Percentiles rank a stretch among this genome's conserved stretches.
Conservation (phyloP, 2,329 filamentous ascomycete genomes). For the Exophiala aquamarina region DNA sequence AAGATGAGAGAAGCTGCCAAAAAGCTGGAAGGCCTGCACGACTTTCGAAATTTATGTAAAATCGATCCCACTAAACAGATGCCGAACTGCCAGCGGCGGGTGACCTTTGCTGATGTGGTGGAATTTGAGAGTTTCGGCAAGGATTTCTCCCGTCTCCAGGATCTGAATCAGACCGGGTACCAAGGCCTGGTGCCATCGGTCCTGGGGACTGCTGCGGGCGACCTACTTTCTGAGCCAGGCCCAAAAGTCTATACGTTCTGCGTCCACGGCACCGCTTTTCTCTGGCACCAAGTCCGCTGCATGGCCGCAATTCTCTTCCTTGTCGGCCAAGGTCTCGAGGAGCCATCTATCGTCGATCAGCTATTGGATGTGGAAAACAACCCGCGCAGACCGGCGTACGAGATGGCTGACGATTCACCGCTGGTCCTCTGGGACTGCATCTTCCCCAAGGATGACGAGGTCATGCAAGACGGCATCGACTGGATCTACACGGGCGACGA, state of each 20-base stretch:
- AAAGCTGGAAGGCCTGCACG: slow-evolving; percentile 77
- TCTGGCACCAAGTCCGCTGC: slow-evolving; percentile 97
- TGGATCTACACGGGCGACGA: slow-evolving; percentile 82
- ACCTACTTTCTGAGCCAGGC: slow-evolving; percentile 10
- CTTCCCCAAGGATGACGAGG: slow-evolving; percentile 62
- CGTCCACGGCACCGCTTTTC: slow-evolving; percentile 84
- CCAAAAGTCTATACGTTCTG: slow-evolving; percentile 82
- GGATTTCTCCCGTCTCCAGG: slow-evolving; percentile 53
- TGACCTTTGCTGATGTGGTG: slow-evolving; percentile 78
- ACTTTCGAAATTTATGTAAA: slow-evolving; percentile 98
- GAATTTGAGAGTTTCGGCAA: slow-evolving; percentile 61
- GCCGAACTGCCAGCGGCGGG: slow-evolving; percentile 73
- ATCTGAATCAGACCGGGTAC: slow-evolving; percentile 10
- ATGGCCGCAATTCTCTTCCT: slow-evolving; percentile 93
- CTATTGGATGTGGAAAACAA: slow-evolving; percentile 72
- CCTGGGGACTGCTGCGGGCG: background rate
- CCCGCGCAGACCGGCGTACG: slow-evolving; percentile 78
- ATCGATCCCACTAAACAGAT: slow-evolving; percentile 88
- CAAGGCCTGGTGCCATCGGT: slow-evolving; percentile 6
- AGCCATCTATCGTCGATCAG: slow-evolving; percentile 68
- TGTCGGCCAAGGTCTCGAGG: slow-evolving; percentile 83
- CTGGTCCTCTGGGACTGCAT: slow-evolving; percentile 96
- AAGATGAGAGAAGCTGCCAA: slow-evolving; percentile 82
- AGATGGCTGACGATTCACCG: slow-evolving; percentile 86
- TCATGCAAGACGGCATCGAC: slow-evolving; percentile 60